Evolutionary conservation across 306 rosid species (phyloP).

Genomic region (Coriaria nepalensis): DNA sequence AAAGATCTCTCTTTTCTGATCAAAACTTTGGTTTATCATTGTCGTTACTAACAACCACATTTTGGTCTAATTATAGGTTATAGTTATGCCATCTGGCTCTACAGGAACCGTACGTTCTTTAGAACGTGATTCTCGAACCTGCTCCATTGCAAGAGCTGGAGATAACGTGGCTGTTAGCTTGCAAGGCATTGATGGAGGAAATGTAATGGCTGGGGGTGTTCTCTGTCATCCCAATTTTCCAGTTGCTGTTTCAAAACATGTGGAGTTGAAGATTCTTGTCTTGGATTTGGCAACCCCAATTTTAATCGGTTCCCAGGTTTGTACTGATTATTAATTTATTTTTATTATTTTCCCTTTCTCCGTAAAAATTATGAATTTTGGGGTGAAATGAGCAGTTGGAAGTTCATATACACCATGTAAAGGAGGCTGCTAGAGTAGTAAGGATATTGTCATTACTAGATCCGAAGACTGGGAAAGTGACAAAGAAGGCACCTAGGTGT

Average conservation of each 20-base stretch:
- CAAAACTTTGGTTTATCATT: conserved; percentile 6
- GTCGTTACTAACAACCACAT: not conserved
- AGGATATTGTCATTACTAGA: conserved; percentile 59
- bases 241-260: conserved; percentile 49
- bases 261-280: conserved; percentile 74
- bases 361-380: conserved; percentile 4
- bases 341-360: conserved; percentile 5
- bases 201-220: conserved; percentile 74
- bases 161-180: conserved; percentile 69
- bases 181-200: conserved; percentile 60
- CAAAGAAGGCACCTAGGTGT: conserved; percentile 75
- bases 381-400: conserved; percentile 51
- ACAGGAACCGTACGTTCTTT: conserved; percentile 63
- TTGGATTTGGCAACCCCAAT: conserved; percentile 75
- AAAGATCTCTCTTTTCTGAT: no score
- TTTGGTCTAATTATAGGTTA: conserved; percentile 36
- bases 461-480: conserved; percentile 75
- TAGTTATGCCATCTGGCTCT: conserved; percentile 82
- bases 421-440: conserved; percentile 72
- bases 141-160: conserved; percentile 81
- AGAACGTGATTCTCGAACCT: conserved; percentile 68
- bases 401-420: conserved; percentile 77
- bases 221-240: conserved; percentile 95
- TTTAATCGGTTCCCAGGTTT: conserved; percentile 79
- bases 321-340: conserved; percentile 7